These are phyloP conservation scores for Candida pini DNA, from an alignment of 805 yeast species.

Conservation along the genomic window DNA sequence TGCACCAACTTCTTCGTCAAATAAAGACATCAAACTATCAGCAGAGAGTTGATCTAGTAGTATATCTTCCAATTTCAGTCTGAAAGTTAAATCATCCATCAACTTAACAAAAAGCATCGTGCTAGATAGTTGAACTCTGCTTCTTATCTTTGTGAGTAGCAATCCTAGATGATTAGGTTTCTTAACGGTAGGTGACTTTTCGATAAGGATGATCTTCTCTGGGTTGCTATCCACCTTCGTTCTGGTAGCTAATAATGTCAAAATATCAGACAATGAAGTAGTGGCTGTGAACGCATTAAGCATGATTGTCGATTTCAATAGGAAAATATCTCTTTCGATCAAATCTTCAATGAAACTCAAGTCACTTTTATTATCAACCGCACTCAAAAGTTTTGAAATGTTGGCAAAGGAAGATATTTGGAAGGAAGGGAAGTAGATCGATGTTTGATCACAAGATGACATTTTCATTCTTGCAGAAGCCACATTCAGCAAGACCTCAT, in stretches of 20 bases:
- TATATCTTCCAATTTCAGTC: constrained; percentile 20
- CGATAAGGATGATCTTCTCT: not conserved
- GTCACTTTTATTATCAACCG: constrained; percentile 8
- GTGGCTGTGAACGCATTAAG: constrained; percentile 13
- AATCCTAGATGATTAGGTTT: no score
- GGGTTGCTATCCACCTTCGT: not conserved
- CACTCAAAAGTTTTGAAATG: constrained; percentile 2
- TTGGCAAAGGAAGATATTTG: constrained; percentile 8
- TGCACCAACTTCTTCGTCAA: constrained; percentile 7
- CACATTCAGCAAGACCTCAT: constrained; percentile 8
- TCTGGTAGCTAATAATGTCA: not conserved
- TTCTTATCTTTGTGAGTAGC: constrained; percentile 17
- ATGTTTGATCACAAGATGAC: constrained; percentile 1
- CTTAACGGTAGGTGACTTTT: constrained; percentile 1
- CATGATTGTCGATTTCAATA: constrained; percentile 18
- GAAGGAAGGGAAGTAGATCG: constrained; percentile 13
- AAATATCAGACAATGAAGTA: constrained; percentile 13
- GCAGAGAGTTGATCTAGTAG: constrained; percentile 22
- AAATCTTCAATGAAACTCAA: constrained; percentile 6
- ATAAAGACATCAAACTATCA: constrained; percentile 21
- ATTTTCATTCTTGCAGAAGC: constrained; percentile 7
- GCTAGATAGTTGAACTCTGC: constrained; percentile 21
- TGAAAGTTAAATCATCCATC: constrained; percentile 7
- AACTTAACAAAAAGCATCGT: constrained; percentile 11
- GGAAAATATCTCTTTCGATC: constrained; percentile 11